A percentile compares a stretch with the other conserved stretches of the same genome.
Evolutionary conservation across 345 rosid genomes (phyloP).

Genomic region (Citrus hindsii): DNA sequence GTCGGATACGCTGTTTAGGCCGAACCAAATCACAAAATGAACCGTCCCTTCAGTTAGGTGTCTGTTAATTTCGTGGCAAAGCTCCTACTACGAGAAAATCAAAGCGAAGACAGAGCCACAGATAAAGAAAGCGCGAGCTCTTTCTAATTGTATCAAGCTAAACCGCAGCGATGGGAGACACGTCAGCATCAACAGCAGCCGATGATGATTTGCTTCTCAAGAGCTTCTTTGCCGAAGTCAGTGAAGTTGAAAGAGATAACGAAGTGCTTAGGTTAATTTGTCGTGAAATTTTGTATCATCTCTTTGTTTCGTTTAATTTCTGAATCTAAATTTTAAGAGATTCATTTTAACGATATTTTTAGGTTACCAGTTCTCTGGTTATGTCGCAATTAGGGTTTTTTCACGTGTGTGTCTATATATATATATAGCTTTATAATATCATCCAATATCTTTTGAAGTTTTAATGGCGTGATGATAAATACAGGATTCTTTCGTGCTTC

Average conservation of each 20-base stretch:
- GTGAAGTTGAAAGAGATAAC: slow-evolving; percentile 95
- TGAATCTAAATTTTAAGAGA: background rate
- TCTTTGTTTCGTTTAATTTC: background rate
- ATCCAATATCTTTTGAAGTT: background rate
- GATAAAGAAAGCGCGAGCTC: background rate
- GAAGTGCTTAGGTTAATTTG: slow-evolving; percentile 72
- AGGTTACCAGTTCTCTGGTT: slow-evolving; percentile 11
- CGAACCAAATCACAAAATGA: background rate
- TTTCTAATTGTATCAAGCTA: background rate
- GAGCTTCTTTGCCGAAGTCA: slow-evolving; percentile 91
- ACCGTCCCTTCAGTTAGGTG: background rate
- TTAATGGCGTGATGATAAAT: background rate
- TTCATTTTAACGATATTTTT: background rate
- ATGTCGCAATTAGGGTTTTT: slow-evolving; percentile 31
- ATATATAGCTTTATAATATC: background rate
- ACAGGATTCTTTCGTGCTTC: slow-evolving; percentile 95
- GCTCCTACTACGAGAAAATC: background rate
- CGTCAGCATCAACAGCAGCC: slow-evolving; percentile 14
- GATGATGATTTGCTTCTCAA: slow-evolving; percentile 84
- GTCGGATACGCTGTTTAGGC: background rate
- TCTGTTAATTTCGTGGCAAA: background rate
- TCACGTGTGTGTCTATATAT: background rate
- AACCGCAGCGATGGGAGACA: slow-evolving; percentile 46
- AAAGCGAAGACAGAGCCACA: background rate
- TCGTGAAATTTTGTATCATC: background rate